Conservation (phyloP, 495 filamentous ascomycete genomes). For the Articulospora tetracladia region DNA sequence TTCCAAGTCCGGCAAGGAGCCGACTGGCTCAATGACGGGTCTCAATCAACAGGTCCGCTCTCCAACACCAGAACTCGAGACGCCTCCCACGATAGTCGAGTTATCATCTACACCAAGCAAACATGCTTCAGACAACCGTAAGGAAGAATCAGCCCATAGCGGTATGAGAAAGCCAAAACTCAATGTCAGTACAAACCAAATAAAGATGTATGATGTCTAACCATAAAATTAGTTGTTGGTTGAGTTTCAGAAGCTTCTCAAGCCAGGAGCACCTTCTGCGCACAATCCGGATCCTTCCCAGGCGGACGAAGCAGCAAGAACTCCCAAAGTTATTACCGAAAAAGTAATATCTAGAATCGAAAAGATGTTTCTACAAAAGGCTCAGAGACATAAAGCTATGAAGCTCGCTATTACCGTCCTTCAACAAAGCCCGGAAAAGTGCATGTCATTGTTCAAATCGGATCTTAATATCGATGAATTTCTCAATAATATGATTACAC, state of each 20-base stretch:
- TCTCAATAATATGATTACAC: not conserved
- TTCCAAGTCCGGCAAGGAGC: too few relatives aligned
- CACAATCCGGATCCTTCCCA: not conserved
- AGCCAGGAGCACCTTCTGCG: not conserved
- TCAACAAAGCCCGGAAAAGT: not conserved
- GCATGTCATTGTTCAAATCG: not conserved
- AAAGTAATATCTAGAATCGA: not conserved
- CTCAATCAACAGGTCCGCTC: too few relatives aligned
- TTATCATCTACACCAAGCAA: too few relatives aligned
- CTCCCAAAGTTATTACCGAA: not conserved
- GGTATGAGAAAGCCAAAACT: too few relatives aligned
- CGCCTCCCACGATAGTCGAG: too few relatives aligned
- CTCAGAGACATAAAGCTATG: not conserved
- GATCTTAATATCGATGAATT: not conserved
- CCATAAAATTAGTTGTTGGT: too few relatives aligned
- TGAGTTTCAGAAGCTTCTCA: not conserved
- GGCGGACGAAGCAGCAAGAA: not conserved
- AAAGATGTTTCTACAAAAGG: not conserved
- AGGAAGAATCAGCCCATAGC: too few relatives aligned
- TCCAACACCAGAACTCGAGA: too few relatives aligned
- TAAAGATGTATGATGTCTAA: too few relatives aligned
- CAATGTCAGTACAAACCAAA: too few relatives aligned
- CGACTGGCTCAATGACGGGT: too few relatives aligned
- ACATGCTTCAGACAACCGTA: too few relatives aligned
- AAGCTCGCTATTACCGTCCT: not conserved